Percentiles rank a stretch among this genome's conserved stretches.
Conservation (phyloP, 768 basidiomycete species). For the Panaeolus papilionaceus region DNA sequence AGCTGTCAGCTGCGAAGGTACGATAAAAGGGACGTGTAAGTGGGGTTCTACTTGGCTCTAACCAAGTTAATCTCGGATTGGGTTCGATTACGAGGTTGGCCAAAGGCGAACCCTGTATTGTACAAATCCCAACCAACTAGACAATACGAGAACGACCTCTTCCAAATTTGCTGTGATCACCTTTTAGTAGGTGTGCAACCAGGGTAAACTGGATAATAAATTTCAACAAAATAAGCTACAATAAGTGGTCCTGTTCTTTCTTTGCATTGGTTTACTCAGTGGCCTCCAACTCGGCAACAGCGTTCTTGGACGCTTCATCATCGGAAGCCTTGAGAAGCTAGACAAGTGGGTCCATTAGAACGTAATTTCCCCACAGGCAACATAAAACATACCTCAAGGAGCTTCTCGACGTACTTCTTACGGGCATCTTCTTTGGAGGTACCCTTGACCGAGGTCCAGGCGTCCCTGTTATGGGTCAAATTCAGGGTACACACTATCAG, state of each 20-base stretch:
- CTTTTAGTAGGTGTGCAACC: no score
- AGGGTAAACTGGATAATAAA: no score
- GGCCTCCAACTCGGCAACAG: conserved; percentile 66
- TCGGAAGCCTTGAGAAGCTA: conserved; percentile 63
- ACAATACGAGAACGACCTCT: no score
- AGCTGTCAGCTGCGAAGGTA: no score
- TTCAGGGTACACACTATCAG: background rate
- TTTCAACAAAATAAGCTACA: background rate
- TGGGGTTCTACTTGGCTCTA: no score
- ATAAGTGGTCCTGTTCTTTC: background rate
- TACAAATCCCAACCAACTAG: no score
- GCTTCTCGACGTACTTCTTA: conserved; percentile 74
- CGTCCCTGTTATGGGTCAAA: conserved; percentile 63
- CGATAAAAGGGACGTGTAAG: no score
- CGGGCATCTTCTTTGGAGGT: conserved; percentile 74
- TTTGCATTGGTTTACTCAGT: conserved; percentile 41
- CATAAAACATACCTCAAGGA: conserved; percentile 61
- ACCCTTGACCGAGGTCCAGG: conserved; percentile 82
- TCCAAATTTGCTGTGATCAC: no score
- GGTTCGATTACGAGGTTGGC: no score
- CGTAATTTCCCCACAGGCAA: background rate
- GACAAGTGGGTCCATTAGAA: conserved; percentile 15
- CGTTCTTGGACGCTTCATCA: conserved; percentile 59
- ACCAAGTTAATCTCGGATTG: no score
- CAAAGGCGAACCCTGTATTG: no score